Base-by-base conservation (phyloP, 805 yeast genomes). In the Debaryomyces tyrocola region DNA sequence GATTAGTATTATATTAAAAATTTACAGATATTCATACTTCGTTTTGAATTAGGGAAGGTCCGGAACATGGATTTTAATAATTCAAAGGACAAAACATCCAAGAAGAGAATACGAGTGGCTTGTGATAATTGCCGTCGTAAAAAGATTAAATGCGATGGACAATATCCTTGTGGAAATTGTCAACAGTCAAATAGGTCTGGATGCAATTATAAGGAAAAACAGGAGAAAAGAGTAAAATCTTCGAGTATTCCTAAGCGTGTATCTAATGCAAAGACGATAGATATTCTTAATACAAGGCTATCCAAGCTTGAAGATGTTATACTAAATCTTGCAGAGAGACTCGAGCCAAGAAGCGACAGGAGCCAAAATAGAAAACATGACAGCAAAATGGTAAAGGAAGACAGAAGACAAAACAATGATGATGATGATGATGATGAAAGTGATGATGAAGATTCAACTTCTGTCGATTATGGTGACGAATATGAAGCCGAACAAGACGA, bases 71-170 rank as follows among this genome's bases (percentile, higher is more conserved):
- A 15, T 28, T 6, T 17, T 2, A 24, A 12, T 10, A 12, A 6
- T 39, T 12, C n/a, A 17, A 29, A 31, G 3, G 5, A 9, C 11
- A 4, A 4, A n/a, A 31, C 7, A 12, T 14, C 28, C 29, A 18
- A 37, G 24, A 38, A 34, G 28, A 33, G 56, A 20, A 50, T 50
- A 11, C 45, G 45, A 17, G 47, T 41, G 40, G 83, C 82, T 6
- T 79, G 84, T 53, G 79, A 74, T 50, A 66, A 63, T 44, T 79
- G 84, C 52, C 61, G 83, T 12, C 56, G 56, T 44, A 66, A 77
- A 37, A 79, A 79, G 54, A 71, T 77, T 47, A 78, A 76, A 51
- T 79, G 84, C 53, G 78, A 79, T 55, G 80, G 82, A 0, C 58
- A 57, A 3, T 48, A 50, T 12, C 74, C 74, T 3, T 79, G 84